These are phyloP conservation scores for Ophiocordyceps camponoti-leonardi DNA, from an alignment of 2,329 filamentous ascomycete species.

Conservation along the genomic window DNA sequence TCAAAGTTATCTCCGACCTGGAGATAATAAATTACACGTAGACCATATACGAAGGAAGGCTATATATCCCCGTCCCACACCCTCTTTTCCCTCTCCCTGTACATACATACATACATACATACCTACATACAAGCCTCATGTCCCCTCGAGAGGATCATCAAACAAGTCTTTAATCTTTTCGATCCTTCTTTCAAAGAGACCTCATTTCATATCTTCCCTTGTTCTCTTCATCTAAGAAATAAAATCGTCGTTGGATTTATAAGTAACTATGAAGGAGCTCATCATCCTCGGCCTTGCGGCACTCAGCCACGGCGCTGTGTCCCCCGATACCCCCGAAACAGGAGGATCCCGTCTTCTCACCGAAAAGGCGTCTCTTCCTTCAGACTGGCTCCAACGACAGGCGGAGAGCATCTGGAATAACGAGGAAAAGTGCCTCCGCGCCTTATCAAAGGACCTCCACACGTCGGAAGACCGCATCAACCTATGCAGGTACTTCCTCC, in stretches of 20 bases:
- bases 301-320: background rate
- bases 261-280: background rate
- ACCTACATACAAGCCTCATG: background rate
- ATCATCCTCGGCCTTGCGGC: background rate
- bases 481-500: background rate
- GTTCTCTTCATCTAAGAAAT: too few relatives aligned
- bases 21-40: background rate
- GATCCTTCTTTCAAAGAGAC: too few relatives aligned
- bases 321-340: background rate
- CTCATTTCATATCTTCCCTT: too few relatives aligned
- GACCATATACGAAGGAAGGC: background rate
- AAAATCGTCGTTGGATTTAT: background rate
- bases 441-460: background rate
- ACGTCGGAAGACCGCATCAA: background rate
- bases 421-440: background rate
- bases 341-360: background rate
- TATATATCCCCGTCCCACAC: background rate
- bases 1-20: background rate
- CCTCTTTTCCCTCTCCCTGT: background rate
- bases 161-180: background rate
- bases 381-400: background rate
- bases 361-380: background rate
- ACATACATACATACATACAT: too few relatives aligned
- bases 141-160: background rate
- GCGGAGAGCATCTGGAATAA: background rate